Conservation (phyloP, 441 rosid species). For the Gossypium aridum region DNA sequence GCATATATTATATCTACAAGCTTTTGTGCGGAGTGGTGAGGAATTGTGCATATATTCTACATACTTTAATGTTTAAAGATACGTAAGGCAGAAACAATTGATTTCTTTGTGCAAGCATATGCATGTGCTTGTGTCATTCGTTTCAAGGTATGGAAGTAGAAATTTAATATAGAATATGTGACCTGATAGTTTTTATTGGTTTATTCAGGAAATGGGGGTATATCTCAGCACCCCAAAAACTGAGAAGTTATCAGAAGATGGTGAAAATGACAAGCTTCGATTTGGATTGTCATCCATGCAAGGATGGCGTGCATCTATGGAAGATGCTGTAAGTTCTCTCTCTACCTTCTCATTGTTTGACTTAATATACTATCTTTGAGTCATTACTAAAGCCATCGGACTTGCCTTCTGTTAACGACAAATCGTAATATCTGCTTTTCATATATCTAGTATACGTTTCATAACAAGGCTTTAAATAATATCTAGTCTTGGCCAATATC, state of each 20-base stretch:
- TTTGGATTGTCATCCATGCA: constrained; percentile 63
- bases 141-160: neutral
- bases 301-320: constrained; percentile 66
- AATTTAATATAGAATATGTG: neutral
- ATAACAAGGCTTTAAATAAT: neutral
- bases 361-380: neutral
- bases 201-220: constrained; percentile 40
- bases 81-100: neutral
- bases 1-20: neutral
- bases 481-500: neutral
- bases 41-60: neutral
- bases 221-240: constrained; percentile 60
- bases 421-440: neutral
- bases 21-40: neutral
- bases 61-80: neutral
- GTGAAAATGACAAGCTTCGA: constrained; percentile 40
- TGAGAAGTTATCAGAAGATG: constrained; percentile 57
- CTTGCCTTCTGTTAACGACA: neutral
- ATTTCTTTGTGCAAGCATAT: neutral
- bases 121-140: neutral
- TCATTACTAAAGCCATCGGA: neutral
- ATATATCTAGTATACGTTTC: neutral
- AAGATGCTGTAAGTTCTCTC: constrained; percentile 50
- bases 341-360: neutral
- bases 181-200: neutral